These are phyloP conservation scores for Psophocarpus tetragonolobus DNA, from an alignment of 306 rosid species.

Conservation along the genomic window DNA sequence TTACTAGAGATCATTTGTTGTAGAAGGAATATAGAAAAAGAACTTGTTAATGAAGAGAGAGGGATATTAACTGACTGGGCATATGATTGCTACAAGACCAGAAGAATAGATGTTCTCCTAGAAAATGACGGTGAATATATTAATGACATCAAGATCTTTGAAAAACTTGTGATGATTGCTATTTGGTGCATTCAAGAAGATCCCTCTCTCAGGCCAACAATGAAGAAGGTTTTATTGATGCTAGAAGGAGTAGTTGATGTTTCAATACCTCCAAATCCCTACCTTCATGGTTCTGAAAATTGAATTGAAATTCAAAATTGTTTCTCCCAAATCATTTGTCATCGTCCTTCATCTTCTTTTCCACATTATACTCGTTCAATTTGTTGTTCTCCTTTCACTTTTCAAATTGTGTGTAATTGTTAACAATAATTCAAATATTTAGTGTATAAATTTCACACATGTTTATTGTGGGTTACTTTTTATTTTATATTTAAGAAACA, in stretches of 20 bases:
- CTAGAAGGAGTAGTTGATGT: constrained; percentile 30
- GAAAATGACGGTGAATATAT: constrained; percentile 11
- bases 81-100: constrained; percentile 25
- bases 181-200: constrained; percentile 43
- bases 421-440: too few species aligned
- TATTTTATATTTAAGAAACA: too few species aligned
- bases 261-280: constrained; percentile 25
- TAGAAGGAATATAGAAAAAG: constrained; percentile 21
- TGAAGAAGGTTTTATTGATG: constrained; percentile 35
- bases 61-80: constrained; percentile 34
- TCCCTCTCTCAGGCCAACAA: constrained; percentile 34
- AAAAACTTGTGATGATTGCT: constrained; percentile 25
- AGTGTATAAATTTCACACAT: background rate
- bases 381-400: background rate
- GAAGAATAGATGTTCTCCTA: background rate
- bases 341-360: background rate
- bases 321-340: background rate
- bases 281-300: constrained; percentile 21
- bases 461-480: too few species aligned
- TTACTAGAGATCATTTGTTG: constrained; percentile 25
- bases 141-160: background rate
- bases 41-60: background rate
- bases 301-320: background rate
- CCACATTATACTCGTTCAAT: background rate
- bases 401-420: background rate